Conservation (phyloP, 495 filamentous ascomycete genomes). For the Aspergillus haitiensis region DNA sequence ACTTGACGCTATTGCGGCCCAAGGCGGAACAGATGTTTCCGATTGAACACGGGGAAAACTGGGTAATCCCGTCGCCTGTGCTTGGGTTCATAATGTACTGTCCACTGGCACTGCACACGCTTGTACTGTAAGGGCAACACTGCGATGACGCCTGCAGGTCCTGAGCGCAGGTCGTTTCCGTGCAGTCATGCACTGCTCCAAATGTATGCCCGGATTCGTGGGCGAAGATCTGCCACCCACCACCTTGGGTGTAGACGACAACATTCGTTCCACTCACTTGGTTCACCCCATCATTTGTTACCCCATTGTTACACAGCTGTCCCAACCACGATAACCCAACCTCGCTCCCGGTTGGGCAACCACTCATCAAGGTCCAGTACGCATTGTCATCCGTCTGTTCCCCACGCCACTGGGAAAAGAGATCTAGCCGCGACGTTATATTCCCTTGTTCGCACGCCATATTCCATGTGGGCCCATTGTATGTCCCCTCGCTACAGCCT, state of each 20-base stretch:
- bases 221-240: constrained; percentile 95
- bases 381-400: constrained; percentile 72
- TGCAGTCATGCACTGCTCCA: constrained; percentile 94
- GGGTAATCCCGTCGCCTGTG: constrained; percentile 64
- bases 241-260: constrained; percentile 71
- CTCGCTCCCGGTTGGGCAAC: constrained; percentile 78
- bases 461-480: constrained; percentile 77
- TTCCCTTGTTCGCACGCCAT: constrained; percentile 60
- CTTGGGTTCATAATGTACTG: constrained; percentile 95
- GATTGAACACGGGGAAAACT: constrained; percentile 84
- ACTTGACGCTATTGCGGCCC: constrained; percentile 73
- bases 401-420: constrained; percentile 88
- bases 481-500: constrained; percentile 65
- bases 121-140: constrained; percentile 79
- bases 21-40: constrained; percentile 96
- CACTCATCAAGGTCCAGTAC: constrained; percentile 91
- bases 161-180: constrained; percentile 59
- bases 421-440: constrained; percentile 79
- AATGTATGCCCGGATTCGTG: constrained; percentile 96
- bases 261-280: constrained; percentile 85
- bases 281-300: constrained; percentile 51
- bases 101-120: constrained; percentile 71
- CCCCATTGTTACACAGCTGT: constrained; percentile 71
- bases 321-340: constrained; percentile 94
- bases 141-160: constrained; percentile 65